Conservation (phyloP, 2,329 filamentous ascomycete species). For the Davidsoniella virescens region DNA sequence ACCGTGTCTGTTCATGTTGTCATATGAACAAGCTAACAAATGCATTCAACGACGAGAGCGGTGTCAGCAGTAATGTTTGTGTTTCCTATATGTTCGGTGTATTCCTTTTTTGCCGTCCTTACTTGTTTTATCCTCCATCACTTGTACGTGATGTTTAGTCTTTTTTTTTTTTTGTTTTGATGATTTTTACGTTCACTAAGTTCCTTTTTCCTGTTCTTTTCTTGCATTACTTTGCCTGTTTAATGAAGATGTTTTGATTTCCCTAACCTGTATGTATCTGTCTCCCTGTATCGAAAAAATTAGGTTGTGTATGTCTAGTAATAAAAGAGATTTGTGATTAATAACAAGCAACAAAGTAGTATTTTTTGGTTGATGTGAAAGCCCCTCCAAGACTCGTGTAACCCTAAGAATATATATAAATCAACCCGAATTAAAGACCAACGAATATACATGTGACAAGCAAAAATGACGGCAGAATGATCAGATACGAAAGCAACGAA, state of each 20-base stretch:
- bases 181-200: no score
- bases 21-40: no score
- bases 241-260: background rate
- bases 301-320: background rate
- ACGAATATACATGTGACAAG: background rate
- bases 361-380: background rate
- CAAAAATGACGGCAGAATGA: background rate
- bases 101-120: background rate
- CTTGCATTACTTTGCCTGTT: background rate
- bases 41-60: background rate
- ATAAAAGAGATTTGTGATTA: background rate
- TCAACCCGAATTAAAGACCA: background rate
- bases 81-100: constrained; percentile 2
- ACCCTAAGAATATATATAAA: no score
- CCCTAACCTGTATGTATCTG: background rate
- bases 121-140: background rate
- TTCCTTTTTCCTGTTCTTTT: background rate
- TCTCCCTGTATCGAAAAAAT: background rate
- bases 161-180: background rate
- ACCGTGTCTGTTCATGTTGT: background rate
- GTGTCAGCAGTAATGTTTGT: background rate
- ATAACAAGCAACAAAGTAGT: background rate
- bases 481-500: background rate
- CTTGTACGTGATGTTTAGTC: constrained; percentile 1
- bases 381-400: background rate